Conservation (phyloP, 257 asterid genomes). For the Solanum raphanifolium region DNA sequence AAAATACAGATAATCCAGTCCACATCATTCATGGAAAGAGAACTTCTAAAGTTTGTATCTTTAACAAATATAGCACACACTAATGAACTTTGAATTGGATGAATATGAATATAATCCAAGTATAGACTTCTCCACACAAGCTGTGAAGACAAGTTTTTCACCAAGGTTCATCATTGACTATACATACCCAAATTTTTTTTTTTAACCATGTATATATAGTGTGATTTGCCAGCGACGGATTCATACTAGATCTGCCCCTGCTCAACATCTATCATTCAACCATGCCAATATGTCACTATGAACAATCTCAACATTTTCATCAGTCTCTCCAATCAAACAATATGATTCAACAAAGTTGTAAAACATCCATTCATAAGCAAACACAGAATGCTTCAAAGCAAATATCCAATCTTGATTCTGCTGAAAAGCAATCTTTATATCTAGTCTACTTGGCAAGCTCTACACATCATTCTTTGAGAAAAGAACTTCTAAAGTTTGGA, state of each 20-base stretch:
- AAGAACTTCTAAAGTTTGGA: neutral
- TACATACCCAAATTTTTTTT: neutral
- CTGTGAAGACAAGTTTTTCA: neutral
- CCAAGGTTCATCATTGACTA: neutral
- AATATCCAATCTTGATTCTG: neutral
- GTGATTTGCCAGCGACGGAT: neutral
- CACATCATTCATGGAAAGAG: neutral
- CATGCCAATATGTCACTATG: constrained; percentile 45
- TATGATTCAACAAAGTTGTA: neutral
- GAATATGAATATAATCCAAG: neutral
- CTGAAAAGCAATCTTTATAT: neutral
- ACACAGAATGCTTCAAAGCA: neutral
- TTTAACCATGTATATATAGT: neutral
- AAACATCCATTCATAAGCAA: neutral
- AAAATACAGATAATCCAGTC: neutral
- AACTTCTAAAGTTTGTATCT: neutral
- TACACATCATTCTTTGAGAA: neutral
- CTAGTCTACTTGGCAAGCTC: neutral
- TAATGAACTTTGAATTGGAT: neutral
- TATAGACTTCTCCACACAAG: neutral
- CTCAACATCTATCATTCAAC: constrained; percentile 41
- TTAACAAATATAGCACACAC: neutral
- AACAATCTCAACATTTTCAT: constrained; percentile 54
- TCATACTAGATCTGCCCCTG: neutral
- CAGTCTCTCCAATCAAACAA: constrained; percentile 72